These are phyloP conservation scores for Closterium sp. DNA, from an alignment of 139 green algal species.

Conservation along the genomic window DNA sequence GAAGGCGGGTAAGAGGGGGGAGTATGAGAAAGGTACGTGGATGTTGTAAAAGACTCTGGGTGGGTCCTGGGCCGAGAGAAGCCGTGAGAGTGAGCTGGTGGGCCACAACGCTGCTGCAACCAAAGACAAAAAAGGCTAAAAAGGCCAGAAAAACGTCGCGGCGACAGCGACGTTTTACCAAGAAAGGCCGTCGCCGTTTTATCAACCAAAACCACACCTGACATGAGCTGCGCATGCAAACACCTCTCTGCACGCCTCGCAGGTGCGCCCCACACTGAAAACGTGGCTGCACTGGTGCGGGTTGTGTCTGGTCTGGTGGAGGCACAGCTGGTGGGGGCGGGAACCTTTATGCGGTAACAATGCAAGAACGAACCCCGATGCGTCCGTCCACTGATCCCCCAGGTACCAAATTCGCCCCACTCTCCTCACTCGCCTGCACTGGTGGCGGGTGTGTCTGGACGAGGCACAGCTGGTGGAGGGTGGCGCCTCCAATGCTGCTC, in stretches of 20 bases:
- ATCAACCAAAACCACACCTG: no score
- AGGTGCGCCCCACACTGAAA: constrained; percentile 80
- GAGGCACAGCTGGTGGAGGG: constrained; percentile 72
- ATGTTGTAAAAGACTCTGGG: background rate
- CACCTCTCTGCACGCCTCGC: constrained; percentile 24
- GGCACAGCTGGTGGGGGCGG: no score
- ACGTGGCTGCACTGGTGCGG: constrained; percentile 85
- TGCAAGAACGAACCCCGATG: no score
- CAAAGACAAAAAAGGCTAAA: no score
- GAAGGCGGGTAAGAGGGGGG: background rate
- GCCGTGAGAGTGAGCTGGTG: no score
- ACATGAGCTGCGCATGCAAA: no score
- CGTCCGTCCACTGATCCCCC: no score
- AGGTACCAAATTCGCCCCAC: constrained; percentile 72
- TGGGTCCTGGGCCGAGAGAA: no score
- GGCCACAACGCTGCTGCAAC: no score
- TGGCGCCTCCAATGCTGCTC: constrained; percentile 56
- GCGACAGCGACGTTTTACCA: no score
- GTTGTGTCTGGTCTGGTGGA: constrained; percentile 90
- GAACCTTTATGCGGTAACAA: no score
- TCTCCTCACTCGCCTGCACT: constrained; percentile 80
- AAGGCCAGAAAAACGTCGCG: no score
- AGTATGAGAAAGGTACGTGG: background rate
- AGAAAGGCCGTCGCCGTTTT: background rate
- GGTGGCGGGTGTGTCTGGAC: constrained; percentile 89